A percentile compares a stretch with the other conserved stretches of the same genome.
phyloP scores from a whole-genome alignment of 164 flowering plant genomes.

The Brasenia schreberi region DNA sequence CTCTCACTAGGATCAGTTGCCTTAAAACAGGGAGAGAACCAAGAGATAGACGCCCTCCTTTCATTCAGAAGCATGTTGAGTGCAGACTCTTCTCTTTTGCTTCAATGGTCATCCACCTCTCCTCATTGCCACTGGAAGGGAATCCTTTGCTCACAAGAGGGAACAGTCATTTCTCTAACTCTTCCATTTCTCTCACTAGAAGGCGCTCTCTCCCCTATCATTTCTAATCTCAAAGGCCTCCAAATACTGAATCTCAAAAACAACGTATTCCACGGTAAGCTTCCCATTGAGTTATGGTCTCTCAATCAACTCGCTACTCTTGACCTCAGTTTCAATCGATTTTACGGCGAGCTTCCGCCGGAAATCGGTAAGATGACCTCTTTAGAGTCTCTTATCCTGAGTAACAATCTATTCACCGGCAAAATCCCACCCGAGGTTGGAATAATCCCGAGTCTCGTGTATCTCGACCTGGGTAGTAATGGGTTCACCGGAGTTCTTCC shows the following conservation, averaged over 20 bases:
- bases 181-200: conserved; percentile 27
- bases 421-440: conserved; percentile 47
- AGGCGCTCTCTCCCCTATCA: conserved; percentile 33
- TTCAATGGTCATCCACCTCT: conserved; percentile 22
- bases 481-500: conserved; percentile 21
- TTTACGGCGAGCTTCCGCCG: conserved; percentile 38
- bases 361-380: conserved; percentile 29
- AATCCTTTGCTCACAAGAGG: conserved; percentile 24
- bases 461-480: conserved; percentile 46
- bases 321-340: conserved; percentile 25
- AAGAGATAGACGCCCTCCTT: neutral
- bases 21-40: neutral
- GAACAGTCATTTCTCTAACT: conserved; percentile 28
- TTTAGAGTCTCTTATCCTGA: conserved; percentile 34
- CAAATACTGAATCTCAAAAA: conserved; percentile 37
- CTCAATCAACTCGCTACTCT: conserved; percentile 19
- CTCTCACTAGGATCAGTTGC: neutral
- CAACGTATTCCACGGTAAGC: conserved; percentile 29
- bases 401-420: conserved; percentile 35
- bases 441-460: conserved; percentile 14
- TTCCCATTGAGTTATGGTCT: conserved; percentile 18
- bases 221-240: conserved; percentile 33
- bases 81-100: neutral
- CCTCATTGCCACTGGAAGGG: conserved; percentile 55
- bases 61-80: neutral